Base-by-base conservation (phyloP, 1,139 yeast genomes). In the Diutina neorugosa region DNA sequence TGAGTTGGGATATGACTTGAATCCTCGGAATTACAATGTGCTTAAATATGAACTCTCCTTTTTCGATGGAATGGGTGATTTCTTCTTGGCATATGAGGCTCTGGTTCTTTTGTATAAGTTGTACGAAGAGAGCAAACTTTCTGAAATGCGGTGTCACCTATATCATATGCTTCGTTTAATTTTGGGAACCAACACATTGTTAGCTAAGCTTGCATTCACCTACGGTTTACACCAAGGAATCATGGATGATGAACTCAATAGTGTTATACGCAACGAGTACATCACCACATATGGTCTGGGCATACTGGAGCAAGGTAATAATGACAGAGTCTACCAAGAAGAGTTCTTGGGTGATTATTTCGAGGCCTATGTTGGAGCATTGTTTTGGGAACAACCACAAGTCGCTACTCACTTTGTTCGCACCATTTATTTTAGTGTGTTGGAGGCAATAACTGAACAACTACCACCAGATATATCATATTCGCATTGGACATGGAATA, bases 331-430 rank as follows among this genome's bases (percentile, higher is more conserved):
- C 5, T 46, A 46, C 18, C 77, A 73, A 55, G 77, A 73, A 54
- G 78, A 73, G 55, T 71, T 73, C 53, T 61, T 73, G 42, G 78
- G 74, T 3, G 78, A 73, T 55, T 73, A 69, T 57, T 73, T 73
- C 55, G 78, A 73, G 57, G 70, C 70, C 51, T 73, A 73, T 54
- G 71, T 73, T 40, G 78, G 77, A n/a, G 75, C 77, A 0, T 63
- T 73, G 49, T 69, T 67, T 52, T 57, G 72, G 41, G 77, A 73
- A 57, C 73, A 65, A 56, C 77, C 77, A 1, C 63, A 62, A 4
- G 67, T 63, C 3, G 77, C 77, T 0, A 69, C 67, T 54, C 52
- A 55, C 21, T 73, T 46, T 16, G 50, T 46, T 8, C 19, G 37
- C 7, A 41, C 27, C n/a, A 46, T 46, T 27, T 46, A 46, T 18